These are phyloP conservation scores for Isabelozyma heimii DNA, from an alignment of 805 yeast species.

Conservation along the genomic window DNA sequence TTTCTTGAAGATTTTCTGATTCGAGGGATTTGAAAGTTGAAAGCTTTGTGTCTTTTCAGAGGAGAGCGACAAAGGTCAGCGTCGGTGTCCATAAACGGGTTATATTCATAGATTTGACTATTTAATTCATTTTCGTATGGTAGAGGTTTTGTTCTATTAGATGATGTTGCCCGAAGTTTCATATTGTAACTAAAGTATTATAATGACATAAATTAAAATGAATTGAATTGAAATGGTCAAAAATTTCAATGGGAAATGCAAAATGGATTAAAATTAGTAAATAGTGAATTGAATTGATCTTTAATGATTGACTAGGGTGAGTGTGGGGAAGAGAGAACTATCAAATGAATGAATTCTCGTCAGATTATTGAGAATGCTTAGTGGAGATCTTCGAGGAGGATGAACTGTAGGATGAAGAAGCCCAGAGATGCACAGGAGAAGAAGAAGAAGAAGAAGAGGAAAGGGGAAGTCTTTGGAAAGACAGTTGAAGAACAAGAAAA, in stretches of 20 bases:
- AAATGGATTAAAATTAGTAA: neutral
- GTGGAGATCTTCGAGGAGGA: neutral
- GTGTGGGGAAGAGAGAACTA: conserved; percentile 1
- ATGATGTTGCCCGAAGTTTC: conserved; percentile 9
- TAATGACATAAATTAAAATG: neutral
- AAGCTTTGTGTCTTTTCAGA: neutral
- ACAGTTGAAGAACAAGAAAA: neutral
- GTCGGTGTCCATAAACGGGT: conserved; percentile 8
- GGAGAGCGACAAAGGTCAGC: neutral
- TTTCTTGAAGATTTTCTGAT: neutral
- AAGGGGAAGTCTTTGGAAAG: neutral
- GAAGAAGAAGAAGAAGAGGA: neutral
- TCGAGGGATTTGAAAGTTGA: conserved; percentile 1
- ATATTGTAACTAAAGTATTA: conserved; percentile 1
- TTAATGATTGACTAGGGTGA: conserved; percentile 26
- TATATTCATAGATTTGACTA: conserved; percentile 20
- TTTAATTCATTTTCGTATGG: conserved; percentile 14
- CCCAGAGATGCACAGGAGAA: neutral
- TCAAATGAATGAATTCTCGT: neutral
- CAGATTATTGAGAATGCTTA: neutral
- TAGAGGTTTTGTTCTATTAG: conserved; percentile 22
- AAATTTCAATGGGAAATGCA: conserved; percentile 1
- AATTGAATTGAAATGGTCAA: neutral
- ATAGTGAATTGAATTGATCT: neutral
- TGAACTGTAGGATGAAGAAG: neutral